Evolutionary conservation across 345 rosid genomes (phyloP).

Genomic region (Psidium friedrichsthalianum): DNA sequence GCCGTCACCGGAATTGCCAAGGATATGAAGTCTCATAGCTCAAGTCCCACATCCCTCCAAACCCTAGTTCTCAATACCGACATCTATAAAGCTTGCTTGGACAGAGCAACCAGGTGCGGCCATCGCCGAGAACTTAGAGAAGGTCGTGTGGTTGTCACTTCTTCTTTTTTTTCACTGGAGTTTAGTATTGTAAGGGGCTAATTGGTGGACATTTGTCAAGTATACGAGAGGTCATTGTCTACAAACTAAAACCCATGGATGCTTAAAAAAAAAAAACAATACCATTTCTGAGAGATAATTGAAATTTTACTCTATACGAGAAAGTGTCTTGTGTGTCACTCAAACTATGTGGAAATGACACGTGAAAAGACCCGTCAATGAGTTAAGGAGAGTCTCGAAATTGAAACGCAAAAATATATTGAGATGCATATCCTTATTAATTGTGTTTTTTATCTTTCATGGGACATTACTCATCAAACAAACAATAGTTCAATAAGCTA

Average conservation of each 20-base stretch:
- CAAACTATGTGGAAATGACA: neutral
- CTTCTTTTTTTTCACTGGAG: neutral
- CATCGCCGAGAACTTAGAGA: neutral
- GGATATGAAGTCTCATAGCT: neutral
- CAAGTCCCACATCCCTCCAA: neutral
- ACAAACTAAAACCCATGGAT: neutral
- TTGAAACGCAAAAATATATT: neutral
- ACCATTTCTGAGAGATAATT: neutral
- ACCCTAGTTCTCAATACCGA: neutral
- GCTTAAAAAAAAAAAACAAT: neutral
- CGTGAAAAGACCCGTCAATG: neutral
- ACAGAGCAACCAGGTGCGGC: neutral
- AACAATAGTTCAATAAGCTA: neutral
- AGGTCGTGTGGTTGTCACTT: too few species aligned
- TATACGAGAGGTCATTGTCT: neutral
- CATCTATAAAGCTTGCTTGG: neutral
- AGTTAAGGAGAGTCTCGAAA: neutral
- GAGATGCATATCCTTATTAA: neutral
- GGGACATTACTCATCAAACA: neutral
- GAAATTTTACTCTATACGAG: neutral
- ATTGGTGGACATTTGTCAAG: neutral
- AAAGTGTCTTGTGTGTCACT: neutral
- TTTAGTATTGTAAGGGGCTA: neutral
- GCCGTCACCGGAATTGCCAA: neutral
- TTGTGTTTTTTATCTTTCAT: neutral